Evolutionary conservation across 108 stramenopile genomes (phyloP).

Genomic region (Cyclotella atomus): DNA sequence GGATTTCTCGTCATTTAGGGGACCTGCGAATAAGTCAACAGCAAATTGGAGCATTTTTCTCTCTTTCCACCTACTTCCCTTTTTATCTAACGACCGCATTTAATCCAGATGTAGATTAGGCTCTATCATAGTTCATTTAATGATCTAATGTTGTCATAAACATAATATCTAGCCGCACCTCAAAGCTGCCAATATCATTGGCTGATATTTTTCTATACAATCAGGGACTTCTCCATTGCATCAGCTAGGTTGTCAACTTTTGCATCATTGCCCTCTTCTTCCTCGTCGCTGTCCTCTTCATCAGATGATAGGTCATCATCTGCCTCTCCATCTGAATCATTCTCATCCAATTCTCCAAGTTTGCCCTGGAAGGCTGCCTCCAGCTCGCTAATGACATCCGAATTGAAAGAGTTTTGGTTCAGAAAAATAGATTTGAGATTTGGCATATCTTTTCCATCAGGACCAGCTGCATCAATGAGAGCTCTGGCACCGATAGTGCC

Average conservation of each 20-base stretch:
- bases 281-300: conserved; percentile 43
- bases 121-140: neutral
- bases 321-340: conserved; percentile 53
- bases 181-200: neutral
- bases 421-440: conserved; percentile 40
- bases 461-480: conserved; percentile 51
- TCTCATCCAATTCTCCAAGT: conserved; percentile 52
- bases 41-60: neutral
- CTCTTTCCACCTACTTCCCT: conserved; percentile 1
- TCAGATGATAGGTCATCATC: conserved; percentile 52
- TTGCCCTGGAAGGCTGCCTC: conserved; percentile 43
- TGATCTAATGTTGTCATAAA: too few relatives aligned
- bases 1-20: too few relatives aligned
- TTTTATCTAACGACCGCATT: conserved; percentile 11
- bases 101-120: neutral
- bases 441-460: conserved; percentile 46
- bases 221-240: conserved; percentile 45
- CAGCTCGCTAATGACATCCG: conserved; percentile 37
- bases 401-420: conserved; percentile 49
- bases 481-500: conserved; percentile 52
- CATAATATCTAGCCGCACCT: too few relatives aligned
- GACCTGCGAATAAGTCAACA: conserved; percentile 1
- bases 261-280: conserved; percentile 30
- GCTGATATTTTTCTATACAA: conserved; percentile 30
- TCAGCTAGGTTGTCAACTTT: conserved; percentile 48